Percentiles rank a stretch among this genome's conserved stretches.
These are phyloP conservation scores for Nevesoporus exiguus DNA, from an alignment of 768 basidiomycete species.

Conservation along the genomic window DNA sequence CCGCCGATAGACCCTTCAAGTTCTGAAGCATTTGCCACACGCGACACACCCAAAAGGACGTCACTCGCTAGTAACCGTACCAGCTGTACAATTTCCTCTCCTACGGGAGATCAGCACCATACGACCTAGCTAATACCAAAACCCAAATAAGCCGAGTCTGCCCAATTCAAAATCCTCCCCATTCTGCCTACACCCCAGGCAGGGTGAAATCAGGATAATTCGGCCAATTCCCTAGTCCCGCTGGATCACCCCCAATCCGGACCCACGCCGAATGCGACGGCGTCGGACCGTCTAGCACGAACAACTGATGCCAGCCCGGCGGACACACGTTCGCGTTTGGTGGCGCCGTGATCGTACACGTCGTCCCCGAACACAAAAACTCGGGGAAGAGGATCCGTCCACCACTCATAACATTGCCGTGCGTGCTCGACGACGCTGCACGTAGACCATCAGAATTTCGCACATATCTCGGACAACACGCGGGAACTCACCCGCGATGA, in stretches of 20 bases:
- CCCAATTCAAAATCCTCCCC: no score
- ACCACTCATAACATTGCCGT: slow-evolving; percentile 72
- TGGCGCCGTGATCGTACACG: slow-evolving; percentile 75
- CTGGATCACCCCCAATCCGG: slow-evolving; percentile 76
- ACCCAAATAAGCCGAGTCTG: no score
- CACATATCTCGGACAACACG: neutral
- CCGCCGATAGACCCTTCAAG: no score
- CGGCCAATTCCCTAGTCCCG: slow-evolving; percentile 70
- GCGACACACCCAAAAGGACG: no score
- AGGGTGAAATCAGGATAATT: slow-evolving; percentile 60
- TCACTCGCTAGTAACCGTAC: no score
- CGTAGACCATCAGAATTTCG: neutral
- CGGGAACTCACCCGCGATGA: slow-evolving; percentile 51
- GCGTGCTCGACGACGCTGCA: slow-evolving; percentile 68
- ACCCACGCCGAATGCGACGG: slow-evolving; percentile 75
- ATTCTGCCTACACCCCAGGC: slow-evolving; percentile 50
- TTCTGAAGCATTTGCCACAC: no score
- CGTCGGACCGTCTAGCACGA: slow-evolving; percentile 73
- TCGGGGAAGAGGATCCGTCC: slow-evolving; percentile 69
- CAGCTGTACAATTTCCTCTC: no score
- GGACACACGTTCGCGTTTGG: slow-evolving; percentile 66
- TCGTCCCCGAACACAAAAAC: slow-evolving; percentile 64
- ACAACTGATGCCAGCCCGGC: slow-evolving; percentile 76
- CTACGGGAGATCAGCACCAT: no score
- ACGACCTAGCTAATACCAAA: no score